Percentiles rank a stretch among this genome's conserved stretches.
Evolutionary conservation across 148 eudicot genomes (phyloP).

Genomic region (Dysphania ambrosioides): DNA sequence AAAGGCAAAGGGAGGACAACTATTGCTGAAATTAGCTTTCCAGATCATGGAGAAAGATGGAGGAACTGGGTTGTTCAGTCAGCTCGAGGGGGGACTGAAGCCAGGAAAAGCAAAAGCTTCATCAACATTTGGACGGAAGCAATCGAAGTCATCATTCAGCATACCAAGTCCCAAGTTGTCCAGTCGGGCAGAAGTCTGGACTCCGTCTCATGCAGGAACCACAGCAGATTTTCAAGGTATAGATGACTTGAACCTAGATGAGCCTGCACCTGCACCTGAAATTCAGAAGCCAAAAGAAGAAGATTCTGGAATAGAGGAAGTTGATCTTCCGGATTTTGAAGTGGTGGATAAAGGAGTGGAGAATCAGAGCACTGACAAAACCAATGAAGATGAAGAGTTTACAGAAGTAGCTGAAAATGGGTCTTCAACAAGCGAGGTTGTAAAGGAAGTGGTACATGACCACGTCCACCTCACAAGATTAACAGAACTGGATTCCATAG

Average conservation of each 20-base stretch:
- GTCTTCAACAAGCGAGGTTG: slow-evolving; percentile 74
- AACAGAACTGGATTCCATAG: slow-evolving; percentile 83
- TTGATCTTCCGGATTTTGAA: slow-evolving; percentile 66
- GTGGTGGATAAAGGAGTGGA: slow-evolving; percentile 90
- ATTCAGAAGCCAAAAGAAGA: slow-evolving; percentile 41
- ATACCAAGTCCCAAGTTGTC: slow-evolving; percentile 83
- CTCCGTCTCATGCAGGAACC: slow-evolving; percentile 59
- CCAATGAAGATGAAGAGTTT: slow-evolving; percentile 29
- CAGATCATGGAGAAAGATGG: slow-evolving; percentile 98
- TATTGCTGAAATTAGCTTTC: slow-evolving; percentile 71
- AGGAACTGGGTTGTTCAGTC: slow-evolving; percentile 58
- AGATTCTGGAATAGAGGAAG: slow-evolving; percentile 50
- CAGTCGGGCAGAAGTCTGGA: slow-evolving; percentile 52
- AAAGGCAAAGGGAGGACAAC: slow-evolving; percentile 87
- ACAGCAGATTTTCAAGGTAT: slow-evolving; percentile 55
- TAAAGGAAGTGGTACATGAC: slow-evolving; percentile 82
- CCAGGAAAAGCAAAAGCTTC: slow-evolving; percentile 30
- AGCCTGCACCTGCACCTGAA: slow-evolving; percentile 45
- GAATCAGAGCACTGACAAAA: slow-evolving; percentile 36
- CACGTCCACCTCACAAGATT: slow-evolving; percentile 51
- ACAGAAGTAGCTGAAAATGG: slow-evolving; percentile 48
- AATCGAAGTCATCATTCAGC: slow-evolving; percentile 81
- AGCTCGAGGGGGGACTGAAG: slow-evolving; percentile 35
- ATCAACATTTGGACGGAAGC: slow-evolving; percentile 58
- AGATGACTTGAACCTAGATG: slow-evolving; percentile 87